These are phyloP conservation scores for Trypanosoma platydactyli DNA, from an alignment of 208 protist genomes.

Conservation along the genomic window DNA sequence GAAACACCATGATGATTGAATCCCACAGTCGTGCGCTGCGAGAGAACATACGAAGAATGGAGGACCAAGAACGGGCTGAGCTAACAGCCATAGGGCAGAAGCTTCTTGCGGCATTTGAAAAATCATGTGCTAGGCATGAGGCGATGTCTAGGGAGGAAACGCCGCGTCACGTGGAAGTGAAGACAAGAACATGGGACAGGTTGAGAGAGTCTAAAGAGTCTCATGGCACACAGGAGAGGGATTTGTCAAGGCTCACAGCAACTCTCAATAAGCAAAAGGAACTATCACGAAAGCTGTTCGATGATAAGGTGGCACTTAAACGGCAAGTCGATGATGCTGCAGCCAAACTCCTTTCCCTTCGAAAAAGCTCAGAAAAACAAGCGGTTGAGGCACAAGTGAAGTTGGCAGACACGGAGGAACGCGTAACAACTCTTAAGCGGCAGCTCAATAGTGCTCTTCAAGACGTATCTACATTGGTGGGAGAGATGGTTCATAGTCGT, in stretches of 20 bases:
- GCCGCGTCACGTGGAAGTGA: background rate
- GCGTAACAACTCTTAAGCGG: background rate
- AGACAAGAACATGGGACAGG: background rate
- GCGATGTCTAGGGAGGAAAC: constrained; percentile 9
- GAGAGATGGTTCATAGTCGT: background rate
- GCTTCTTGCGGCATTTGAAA: constrained; percentile 11
- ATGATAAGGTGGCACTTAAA: constrained; percentile 5
- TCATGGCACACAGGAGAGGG: constrained; percentile 1
- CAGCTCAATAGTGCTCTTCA: background rate
- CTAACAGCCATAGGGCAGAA: constrained; percentile 23
- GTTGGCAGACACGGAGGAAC: background rate
- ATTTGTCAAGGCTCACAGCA: background rate
- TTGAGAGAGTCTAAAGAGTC: background rate
- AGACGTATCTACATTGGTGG: background rate
- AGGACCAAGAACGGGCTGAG: constrained; percentile 21
- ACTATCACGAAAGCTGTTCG: constrained; percentile 1
- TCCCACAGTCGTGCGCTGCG: constrained; percentile 24
- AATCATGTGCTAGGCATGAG: constrained; percentile 5
- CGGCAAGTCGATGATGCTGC: constrained; percentile 3
- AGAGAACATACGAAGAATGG: constrained; percentile 17
- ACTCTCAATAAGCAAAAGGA: background rate
- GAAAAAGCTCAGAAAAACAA: constrained; percentile 6
- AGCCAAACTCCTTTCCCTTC: background rate
- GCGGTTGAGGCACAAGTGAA: constrained; percentile 11
- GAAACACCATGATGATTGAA: constrained; percentile 30